Evolutionary conservation across 495 filamentous ascomycete species (phyloP).

Genomic region (Penicillium coprophilum): DNA sequence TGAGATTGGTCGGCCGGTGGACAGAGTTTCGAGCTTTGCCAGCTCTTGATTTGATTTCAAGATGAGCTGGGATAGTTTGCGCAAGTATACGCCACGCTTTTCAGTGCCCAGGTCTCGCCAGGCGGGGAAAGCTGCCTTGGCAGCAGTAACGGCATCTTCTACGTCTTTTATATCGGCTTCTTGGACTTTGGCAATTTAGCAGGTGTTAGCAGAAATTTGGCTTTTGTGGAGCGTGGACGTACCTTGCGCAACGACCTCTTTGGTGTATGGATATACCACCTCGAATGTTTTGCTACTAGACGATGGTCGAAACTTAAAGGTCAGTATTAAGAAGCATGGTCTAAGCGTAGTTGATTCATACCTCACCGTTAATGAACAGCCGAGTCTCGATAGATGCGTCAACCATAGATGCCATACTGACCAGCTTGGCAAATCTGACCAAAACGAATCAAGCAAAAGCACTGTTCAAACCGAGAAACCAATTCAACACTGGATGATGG

Average conservation of each 20-base stretch:
- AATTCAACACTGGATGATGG: background rate
- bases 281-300: conserved; percentile 47
- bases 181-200: conserved; percentile 29
- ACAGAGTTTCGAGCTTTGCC: conserved; percentile 44
- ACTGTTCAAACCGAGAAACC: background rate
- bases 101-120: conserved; percentile 53
- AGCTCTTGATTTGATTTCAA: conserved; percentile 50
- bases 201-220: conserved; percentile 5
- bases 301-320: conserved; percentile 42
- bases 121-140: conserved; percentile 57
- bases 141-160: conserved; percentile 58
- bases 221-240: background rate
- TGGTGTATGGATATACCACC: conserved; percentile 44
- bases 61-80: conserved; percentile 55
- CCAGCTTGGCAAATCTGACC: background rate
- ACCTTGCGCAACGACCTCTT: conserved; percentile 46
- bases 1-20: conserved; percentile 36
- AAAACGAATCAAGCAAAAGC: background rate
- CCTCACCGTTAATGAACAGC: conserved; percentile 53
- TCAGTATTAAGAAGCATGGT: background rate
- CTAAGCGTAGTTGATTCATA: conserved; percentile 9
- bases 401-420: conserved; percentile 17
- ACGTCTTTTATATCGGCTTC: conserved; percentile 55
- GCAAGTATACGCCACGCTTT: conserved; percentile 47
- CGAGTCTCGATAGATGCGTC: conserved; percentile 33